Evolutionary conservation across 2,329 filamentous ascomycete species (phyloP).

Genomic region (Rutstroemia sydowiana): DNA sequence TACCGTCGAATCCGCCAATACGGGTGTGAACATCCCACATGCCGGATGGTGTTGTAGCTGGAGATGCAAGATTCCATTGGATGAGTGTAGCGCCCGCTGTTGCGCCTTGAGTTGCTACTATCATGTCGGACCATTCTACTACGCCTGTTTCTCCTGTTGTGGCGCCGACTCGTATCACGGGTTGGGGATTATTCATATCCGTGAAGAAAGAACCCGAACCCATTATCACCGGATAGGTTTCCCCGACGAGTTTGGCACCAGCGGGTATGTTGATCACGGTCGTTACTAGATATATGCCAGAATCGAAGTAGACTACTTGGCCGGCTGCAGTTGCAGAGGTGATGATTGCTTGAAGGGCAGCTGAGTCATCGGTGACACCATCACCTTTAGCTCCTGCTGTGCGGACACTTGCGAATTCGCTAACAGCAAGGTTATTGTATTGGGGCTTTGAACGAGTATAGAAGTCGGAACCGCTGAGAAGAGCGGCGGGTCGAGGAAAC

Average conservation of each 20-base stretch:
- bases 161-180: constrained; percentile 47
- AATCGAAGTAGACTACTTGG: constrained; percentile 48
- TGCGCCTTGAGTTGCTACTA: constrained; percentile 35
- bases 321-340: constrained; percentile 39
- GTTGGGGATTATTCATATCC: constrained; percentile 35
- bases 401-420: constrained; percentile 38
- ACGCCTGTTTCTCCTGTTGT: constrained; percentile 45
- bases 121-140: constrained; percentile 56
- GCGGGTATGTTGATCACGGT: constrained; percentile 40
- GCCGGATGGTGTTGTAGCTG: constrained; percentile 46
- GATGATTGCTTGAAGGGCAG: constrained; percentile 49
- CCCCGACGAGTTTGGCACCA: constrained; percentile 34
- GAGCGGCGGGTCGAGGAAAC: constrained; percentile 35
- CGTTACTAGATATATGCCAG: constrained; percentile 46
- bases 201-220: constrained; percentile 37
- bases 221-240: constrained; percentile 36
- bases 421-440: constrained; percentile 35
- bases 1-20: constrained; percentile 42
- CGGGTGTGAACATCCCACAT: constrained; percentile 41
- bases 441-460: constrained; percentile 48
- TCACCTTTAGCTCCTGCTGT: constrained; percentile 42
- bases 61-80: constrained; percentile 53
- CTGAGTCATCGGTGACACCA: constrained; percentile 51
- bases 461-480: constrained; percentile 40
- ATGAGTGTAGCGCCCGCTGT: constrained; percentile 55